Evolutionary conservation across 108 stramenopile genomes (phyloP), one percentile per base, ranked within the genome.

Genomic region (Cyclotella choctawhatcheeana): DNA sequence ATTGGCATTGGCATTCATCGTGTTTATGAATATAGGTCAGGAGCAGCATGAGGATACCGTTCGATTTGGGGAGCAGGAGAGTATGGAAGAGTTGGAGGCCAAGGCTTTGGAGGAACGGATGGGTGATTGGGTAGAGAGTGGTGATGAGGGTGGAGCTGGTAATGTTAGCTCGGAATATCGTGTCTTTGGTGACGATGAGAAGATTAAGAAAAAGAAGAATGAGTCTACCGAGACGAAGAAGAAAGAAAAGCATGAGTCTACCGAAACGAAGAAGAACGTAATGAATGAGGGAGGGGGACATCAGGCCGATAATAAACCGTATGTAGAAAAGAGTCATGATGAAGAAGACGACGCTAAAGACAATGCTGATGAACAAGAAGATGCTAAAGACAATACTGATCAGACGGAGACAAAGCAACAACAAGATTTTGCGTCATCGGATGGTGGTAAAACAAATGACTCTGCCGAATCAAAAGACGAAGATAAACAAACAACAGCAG

Each of bases 21-120:
- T 77, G 6, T 64, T 71, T 21, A 30, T 70, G 18, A 69, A 77
- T 50, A 43, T 77, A 0, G 68, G 69, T 0, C 53, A 70, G 53
- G 76, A 71, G 64, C 14, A 47, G 12, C 6, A 40, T 6, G 58
- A 37, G 33, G 73, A 74, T 29, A 59, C 73, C 52, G 34, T 26
- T n/a, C 24, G 55, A 24, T 25, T 44, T 29, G 31, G 20, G 34
- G 35, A 18, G 6, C 53, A 54, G 45, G 73, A 56, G 16, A 25
- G 34, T 56, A 31, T 21, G 16, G 64, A 37, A 45, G 31, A 60
- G 26, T 30, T 37, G 29, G 59, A 59, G 45, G 61, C 25, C 37
- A 60, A 48, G 52, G 44, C 13, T 58, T 7, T 43, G 31, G 16
- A 40, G 3, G 56, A 35, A 43, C 22, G 18, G 27, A 13, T 13